Percentiles rank a stretch among this genome's conserved stretches.
phyloP scores from a whole-genome alignment of 1,139 yeast species.

The Entelexis paramagnoliae region DNA sequence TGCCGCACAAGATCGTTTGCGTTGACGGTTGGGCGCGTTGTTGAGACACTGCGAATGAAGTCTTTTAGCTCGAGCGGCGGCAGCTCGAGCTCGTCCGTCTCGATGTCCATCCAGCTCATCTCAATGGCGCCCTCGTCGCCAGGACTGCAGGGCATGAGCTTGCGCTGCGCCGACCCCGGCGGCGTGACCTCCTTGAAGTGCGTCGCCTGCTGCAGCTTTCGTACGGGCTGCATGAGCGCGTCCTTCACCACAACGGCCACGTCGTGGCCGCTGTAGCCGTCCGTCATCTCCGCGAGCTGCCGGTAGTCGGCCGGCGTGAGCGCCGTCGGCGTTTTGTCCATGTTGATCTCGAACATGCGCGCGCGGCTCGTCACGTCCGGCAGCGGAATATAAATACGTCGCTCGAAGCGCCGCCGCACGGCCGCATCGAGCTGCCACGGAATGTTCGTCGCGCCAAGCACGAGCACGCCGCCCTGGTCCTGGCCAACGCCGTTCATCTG shows the following conservation, averaged over 20 bases:
- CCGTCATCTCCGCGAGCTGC: constrained; percentile 83
- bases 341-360: constrained; percentile 87
- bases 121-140: constrained; percentile 82
- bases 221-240: constrained; percentile 94
- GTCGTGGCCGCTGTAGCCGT: constrained; percentile 97
- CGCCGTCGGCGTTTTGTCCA: constrained; percentile 81
- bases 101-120: constrained; percentile 88
- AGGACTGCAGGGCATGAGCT: constrained; percentile 89
- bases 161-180: constrained; percentile 31
- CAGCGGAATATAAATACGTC: constrained; percentile 85
- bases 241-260: constrained; percentile 93
- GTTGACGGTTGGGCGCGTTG: constrained; percentile 91
- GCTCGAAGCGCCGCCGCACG: constrained; percentile 88
- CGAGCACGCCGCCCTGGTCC: constrained; percentile 85
- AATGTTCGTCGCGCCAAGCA: constrained; percentile 93
- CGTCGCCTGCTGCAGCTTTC: constrained; percentile 92
- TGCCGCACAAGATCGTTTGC: constrained; percentile 71
- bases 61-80: constrained; percentile 87
- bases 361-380: constrained; percentile 90
- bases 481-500: constrained; percentile 99
- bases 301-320: constrained; percentile 64
- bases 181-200: constrained; percentile 56
- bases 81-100: constrained; percentile 76
- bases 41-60: constrained; percentile 82
- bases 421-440: constrained; percentile 99